A percentile compares a stretch with the other conserved stretches of the same genome.
These are phyloP conservation scores for Phascolomyces articulosus DNA, from an alignment of 371 early-diverging fungal genomes.

Conservation along the genomic window DNA sequence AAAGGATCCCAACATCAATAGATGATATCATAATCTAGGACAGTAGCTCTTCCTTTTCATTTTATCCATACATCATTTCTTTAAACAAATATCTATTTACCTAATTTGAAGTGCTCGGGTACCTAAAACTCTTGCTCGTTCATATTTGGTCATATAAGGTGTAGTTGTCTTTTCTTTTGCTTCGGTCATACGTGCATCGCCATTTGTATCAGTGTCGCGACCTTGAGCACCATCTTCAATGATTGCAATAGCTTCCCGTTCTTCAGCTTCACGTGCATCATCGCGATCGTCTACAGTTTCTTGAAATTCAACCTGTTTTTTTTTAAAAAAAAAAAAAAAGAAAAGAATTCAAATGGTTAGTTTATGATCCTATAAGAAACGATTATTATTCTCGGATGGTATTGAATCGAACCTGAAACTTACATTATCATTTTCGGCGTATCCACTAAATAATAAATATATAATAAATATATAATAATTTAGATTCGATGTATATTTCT, in stretches of 20 bases:
- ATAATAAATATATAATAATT: not conserved
- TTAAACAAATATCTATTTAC: slow-evolving; percentile 39
- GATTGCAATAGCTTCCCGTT: slow-evolving; percentile 25
- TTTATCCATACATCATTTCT: no score
- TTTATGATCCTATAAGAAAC: not conserved
- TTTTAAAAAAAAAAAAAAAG: not conserved
- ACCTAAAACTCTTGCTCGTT: slow-evolving; percentile 97
- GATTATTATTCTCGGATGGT: not conserved
- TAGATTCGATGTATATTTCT: not conserved
- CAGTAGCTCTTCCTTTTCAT: no score
- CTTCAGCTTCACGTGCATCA: slow-evolving; percentile 3
- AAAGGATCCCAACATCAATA: no score
- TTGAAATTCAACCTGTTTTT: slow-evolving; percentile 6
- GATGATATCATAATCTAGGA: no score
- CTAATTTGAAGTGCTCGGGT: slow-evolving; percentile 87
- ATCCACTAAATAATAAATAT: not conserved
- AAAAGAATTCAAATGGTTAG: no score
- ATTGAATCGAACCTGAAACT: not conserved
- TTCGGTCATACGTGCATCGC: slow-evolving; percentile 23
- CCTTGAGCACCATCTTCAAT: slow-evolving; percentile 33
- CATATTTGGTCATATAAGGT: slow-evolving; percentile 99
- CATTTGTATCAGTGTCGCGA: slow-evolving; percentile 8
- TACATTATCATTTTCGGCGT: slow-evolving; percentile 3
- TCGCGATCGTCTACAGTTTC: slow-evolving; percentile 8
- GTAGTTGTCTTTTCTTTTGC: slow-evolving; percentile 80